These are phyloP conservation scores for Xenoacremonium recifei DNA, from an alignment of 2,329 filamentous ascomycete genomes.

Conservation along the genomic window DNA sequence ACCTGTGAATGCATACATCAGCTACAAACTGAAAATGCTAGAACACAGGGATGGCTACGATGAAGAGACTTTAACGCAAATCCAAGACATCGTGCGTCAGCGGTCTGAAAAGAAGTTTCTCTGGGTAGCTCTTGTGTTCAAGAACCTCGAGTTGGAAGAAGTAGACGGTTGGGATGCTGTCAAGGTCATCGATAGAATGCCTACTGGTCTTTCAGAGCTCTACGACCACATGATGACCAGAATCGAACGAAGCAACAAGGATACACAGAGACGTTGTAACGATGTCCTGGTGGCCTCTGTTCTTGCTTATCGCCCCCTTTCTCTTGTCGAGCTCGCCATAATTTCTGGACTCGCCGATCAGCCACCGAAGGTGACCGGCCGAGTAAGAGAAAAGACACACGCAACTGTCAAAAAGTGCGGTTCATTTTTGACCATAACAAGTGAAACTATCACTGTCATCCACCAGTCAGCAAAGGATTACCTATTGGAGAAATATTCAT, in stretches of 20 bases:
- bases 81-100: not conserved
- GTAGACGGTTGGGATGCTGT: too few species aligned
- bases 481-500: too few species aligned
- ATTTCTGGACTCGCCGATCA: too few species aligned
- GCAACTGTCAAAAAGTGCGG: constrained; percentile 20
- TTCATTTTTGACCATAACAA: constrained; percentile 26
- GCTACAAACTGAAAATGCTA: too few species aligned
- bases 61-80: too few species aligned
- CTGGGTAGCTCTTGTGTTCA: not conserved
- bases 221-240: not conserved
- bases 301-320: not conserved
- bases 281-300: too few species aligned
- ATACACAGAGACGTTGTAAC: too few species aligned
- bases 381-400: constrained; percentile 1
- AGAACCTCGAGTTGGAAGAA: not conserved
- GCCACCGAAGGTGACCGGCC: not conserved
- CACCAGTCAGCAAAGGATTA: constrained; percentile 32
- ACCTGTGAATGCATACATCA: too few species aligned
- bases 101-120: not conserved
- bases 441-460: constrained; percentile 20
- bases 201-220: not conserved
- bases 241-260: too few species aligned
- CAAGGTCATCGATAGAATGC: not conserved
- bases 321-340: constrained; percentile 2
- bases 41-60: too few species aligned